A percentile compares a stretch with the other conserved stretches of the same genome.
Evolutionary conservation across 2,329 filamentous ascomycete genomes (phyloP).

Genomic region (Westerdykella aurantiaca): DNA sequence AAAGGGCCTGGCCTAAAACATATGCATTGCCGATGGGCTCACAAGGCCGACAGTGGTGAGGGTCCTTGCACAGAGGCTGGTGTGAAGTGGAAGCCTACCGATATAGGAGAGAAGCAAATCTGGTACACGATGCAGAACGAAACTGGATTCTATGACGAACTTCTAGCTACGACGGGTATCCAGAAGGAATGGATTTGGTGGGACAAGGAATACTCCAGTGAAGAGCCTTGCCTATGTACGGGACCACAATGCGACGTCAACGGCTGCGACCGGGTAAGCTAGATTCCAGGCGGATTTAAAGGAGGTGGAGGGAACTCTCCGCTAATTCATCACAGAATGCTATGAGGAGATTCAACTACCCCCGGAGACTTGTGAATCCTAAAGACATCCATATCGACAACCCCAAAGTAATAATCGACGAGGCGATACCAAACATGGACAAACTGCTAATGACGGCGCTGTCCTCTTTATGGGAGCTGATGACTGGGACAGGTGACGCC

Average conservation of each 20-base stretch:
- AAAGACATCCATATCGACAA: conserved; percentile 2
- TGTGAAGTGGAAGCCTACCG: neutral
- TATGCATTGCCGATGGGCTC: neutral
- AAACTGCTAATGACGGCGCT: neutral
- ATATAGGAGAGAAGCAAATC: neutral
- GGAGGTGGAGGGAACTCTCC: too few species aligned
- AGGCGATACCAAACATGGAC: conserved; percentile 2
- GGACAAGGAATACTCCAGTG: conserved; percentile 1
- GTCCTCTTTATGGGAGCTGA: conserved; percentile 1
- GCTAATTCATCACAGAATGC: neutral
- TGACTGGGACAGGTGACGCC: conserved; percentile 1
- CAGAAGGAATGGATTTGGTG: conserved; percentile 5
- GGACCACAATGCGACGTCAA: neutral
- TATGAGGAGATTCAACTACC: neutral
- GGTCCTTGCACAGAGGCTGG: neutral
- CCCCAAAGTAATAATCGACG: conserved; percentile 4
- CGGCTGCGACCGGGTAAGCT: neutral
- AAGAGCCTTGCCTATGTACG: neutral
- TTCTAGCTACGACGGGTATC: conserved; percentile 3
- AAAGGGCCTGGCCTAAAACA: neutral
- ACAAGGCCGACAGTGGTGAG: neutral
- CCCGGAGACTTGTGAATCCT: neutral
- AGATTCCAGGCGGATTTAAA: too few species aligned
- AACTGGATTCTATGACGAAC: conserved; percentile 4
- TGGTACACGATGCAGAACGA: neutral